Base-by-base conservation (phyloP, 1,139 yeast species). In the Sugiyamaella grinbergsii region DNA sequence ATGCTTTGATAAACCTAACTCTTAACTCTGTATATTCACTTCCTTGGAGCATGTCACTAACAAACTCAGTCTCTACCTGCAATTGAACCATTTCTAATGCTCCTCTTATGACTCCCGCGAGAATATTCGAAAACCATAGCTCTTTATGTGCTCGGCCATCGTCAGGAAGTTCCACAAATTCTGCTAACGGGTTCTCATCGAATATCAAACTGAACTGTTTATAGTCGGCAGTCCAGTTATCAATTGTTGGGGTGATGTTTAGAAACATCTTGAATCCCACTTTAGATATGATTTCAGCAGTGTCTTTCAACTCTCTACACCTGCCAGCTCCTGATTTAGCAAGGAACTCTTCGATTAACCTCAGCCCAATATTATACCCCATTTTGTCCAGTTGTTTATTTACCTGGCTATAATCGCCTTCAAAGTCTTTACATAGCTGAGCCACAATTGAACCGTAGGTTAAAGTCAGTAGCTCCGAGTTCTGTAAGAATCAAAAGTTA, bases 61-160 rank as follows among this genome's bases (percentile, higher is more conserved):
- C 79, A 67, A 91, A 93, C 60, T 73, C 75, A 2, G 85, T 90
- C 53, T 91, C 96, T 51, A 91, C 91, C 56, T 91, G 96, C 62
- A 93, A 72, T 66, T 93, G 98, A 2, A 93, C 96, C 98, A 91
- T 91, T 63, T 91, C 96, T 52, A 93, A 71, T 0, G 96, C 93
- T 2, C 98, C 98, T 51, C 89, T 78, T 49, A 93, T 71, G 2
- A 93, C 94, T 13, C 99, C 99, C 58, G 94, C 87, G 34, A 90
- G 72, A 3, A 93, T 78, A 64, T 93, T 95, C 2, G 95, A 86
- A 65, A 90, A 93, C 98, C 98, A 93, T 51, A 93, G 73, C 61
- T 86, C 90, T 58, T 78, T 79, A 52, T 73, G 73, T 2, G 94
- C 87, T 56, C 78, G 78, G 34, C 83, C 81, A 57, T 83, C 93